phyloP scores from a whole-genome alignment of 225 moss, liverwort and hornwort genomes.

The Lunularia cruciata region DNA sequence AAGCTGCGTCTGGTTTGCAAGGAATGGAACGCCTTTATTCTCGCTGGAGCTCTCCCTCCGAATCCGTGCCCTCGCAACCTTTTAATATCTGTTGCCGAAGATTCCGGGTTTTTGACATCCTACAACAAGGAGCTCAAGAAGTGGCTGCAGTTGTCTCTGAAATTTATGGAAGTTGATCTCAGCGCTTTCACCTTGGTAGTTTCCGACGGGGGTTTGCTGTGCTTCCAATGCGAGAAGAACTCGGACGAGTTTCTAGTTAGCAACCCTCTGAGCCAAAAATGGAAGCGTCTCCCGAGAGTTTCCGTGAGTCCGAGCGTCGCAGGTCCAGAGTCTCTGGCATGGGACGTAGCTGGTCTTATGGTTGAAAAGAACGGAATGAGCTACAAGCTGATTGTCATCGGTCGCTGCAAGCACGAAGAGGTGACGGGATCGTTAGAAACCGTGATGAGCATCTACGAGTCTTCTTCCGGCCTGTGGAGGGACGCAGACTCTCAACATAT shows the following conservation, averaged over 20 bases:
- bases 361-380: slow-evolving; percentile 7
- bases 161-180: slow-evolving; percentile 6
- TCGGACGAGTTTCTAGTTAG: slow-evolving; percentile 11
- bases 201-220: slow-evolving; percentile 22
- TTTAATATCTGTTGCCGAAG: slow-evolving; percentile 16
- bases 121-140: slow-evolving; percentile 8
- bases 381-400: slow-evolving; percentile 23
- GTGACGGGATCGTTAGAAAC: not conserved
- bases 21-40: slow-evolving; percentile 21
- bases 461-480: slow-evolving; percentile 2
- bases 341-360: slow-evolving; percentile 20
- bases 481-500: slow-evolving; percentile 1
- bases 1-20: slow-evolving; percentile 19
- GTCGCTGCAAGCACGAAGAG: slow-evolving; percentile 7
- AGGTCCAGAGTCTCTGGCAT: not conserved
- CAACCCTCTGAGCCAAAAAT: slow-evolving; percentile 18
- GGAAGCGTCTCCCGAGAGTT: slow-evolving; percentile 15
- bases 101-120: slow-evolving; percentile 7
- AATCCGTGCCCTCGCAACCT: not conserved
- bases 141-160: slow-evolving; percentile 17
- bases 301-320: not conserved
- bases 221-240: slow-evolving; percentile 21
- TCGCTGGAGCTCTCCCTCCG: not conserved
- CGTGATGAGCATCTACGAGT: slow-evolving; percentile 16
- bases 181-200: slow-evolving; percentile 16